A percentile compares a stretch with the other conserved stretches of the same genome.
These are phyloP conservation scores for Beauveria australis DNA, from an alignment of 2,329 filamentous ascomycete genomes.

Conservation along the genomic window DNA sequence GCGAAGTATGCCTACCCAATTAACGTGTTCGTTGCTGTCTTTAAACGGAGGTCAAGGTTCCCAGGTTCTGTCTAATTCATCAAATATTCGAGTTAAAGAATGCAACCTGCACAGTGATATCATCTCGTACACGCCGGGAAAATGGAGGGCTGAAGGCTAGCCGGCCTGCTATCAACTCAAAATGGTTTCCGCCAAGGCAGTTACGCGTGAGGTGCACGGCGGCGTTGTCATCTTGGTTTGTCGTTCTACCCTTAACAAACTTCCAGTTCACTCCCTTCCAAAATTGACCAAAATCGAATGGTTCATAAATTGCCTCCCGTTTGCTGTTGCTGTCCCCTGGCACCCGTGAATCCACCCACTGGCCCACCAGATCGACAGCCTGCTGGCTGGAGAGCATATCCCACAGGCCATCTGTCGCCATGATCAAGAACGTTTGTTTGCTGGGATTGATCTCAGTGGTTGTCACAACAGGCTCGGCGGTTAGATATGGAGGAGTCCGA, in stretches of 20 bases:
- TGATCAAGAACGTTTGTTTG: conserved; percentile 31
- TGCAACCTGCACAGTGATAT: conserved; percentile 71
- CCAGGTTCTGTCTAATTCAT: not conserved
- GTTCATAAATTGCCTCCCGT: not conserved
- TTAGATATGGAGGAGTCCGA: not conserved
- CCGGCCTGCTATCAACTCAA: conserved; percentile 62
- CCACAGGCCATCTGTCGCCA: conserved; percentile 54
- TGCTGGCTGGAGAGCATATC: conserved; percentile 44
- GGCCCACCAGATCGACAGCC: conserved; percentile 43
- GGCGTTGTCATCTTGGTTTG: conserved; percentile 47
- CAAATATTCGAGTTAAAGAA: conserved; percentile 23
- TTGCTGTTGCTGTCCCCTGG: too few species aligned
- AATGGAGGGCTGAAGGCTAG: conserved; percentile 63
- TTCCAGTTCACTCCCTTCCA: conserved; percentile 8
- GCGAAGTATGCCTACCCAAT: too few species aligned
- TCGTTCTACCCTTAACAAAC: conserved; percentile 1
- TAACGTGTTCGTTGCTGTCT: too few species aligned
- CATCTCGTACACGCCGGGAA: conserved; percentile 53
- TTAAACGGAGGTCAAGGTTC: too few species aligned
- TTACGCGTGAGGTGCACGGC: conserved; percentile 71
- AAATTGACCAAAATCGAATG: not conserved
- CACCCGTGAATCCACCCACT: conserved; percentile 31
- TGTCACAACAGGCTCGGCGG: not conserved
- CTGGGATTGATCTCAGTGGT: not conserved
- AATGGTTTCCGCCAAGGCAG: conserved; percentile 63